Evolutionary conservation across 108 stramenopile species (phyloP).

Genomic region (Cyclostephanos invisitatus): DNA sequence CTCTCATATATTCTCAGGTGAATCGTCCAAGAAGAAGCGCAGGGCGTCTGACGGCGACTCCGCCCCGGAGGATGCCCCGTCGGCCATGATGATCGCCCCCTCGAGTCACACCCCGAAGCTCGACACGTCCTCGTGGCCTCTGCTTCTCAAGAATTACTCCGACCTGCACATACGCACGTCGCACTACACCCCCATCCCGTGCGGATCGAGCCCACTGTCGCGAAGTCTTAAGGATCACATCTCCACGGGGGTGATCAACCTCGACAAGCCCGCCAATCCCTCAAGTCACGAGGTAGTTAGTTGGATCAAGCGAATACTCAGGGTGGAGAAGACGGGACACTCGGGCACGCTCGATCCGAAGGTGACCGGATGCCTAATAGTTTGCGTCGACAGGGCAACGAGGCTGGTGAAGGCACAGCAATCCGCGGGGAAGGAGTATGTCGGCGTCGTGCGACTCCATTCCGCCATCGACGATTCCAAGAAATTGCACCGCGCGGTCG

Average conservation of each 20-base stretch:
- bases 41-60: not conserved
- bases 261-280: slow-evolving; percentile 99
- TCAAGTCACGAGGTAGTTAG: slow-evolving; percentile 98
- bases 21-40: not conserved
- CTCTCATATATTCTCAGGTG: not conserved
- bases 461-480: slow-evolving; percentile 84
- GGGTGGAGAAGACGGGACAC: slow-evolving; percentile 99
- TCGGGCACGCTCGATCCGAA: slow-evolving; percentile 99
- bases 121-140: slow-evolving; percentile 97
- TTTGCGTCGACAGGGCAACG: slow-evolving; percentile 99
- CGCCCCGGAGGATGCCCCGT: not conserved
- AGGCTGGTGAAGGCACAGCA: slow-evolving; percentile 99
- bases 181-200: slow-evolving; percentile 98
- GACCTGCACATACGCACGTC: slow-evolving; percentile 96
- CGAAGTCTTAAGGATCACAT: slow-evolving; percentile 91
- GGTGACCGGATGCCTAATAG: slow-evolving; percentile 99
- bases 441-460: slow-evolving; percentile 98
- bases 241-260: slow-evolving; percentile 97
- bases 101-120: slow-evolving; percentile 83
- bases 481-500: slow-evolving; percentile 88
- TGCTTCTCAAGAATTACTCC: slow-evolving; percentile 97
- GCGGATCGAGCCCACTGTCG: slow-evolving; percentile 94
- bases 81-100: slow-evolving; percentile 78
- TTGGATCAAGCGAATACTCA: slow-evolving; percentile 99
- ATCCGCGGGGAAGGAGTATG: slow-evolving; percentile 98